phyloP scores from a whole-genome alignment of 73 alveolate species.

The Tetrahymena borealis region DNA sequence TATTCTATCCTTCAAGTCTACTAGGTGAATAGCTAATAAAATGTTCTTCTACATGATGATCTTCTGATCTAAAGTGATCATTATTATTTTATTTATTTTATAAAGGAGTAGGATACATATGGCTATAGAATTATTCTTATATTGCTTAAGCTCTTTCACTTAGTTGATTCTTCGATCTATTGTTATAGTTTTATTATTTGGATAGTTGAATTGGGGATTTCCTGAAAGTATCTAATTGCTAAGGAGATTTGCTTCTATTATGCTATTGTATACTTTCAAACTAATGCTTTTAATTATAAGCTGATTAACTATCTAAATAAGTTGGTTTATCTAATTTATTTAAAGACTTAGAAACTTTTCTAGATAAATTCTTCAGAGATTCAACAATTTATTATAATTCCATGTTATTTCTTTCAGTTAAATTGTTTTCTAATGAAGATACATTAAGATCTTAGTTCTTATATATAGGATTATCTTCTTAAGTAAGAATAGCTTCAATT shows the following conservation, averaged over 20 bases:
- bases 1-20: background rate
- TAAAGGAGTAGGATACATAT: background rate
- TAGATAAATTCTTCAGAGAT: background rate
- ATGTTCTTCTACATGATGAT: background rate
- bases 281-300: background rate
- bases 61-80: background rate
- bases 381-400: background rate
- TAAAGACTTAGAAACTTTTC: background rate
- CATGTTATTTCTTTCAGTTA: background rate
- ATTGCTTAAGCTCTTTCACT: background rate
- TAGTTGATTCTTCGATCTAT: background rate
- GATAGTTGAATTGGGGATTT: background rate
- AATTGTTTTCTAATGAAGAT: background rate
- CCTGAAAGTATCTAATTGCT: background rate
- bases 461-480: background rate
- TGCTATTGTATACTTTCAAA: background rate
- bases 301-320: background rate
- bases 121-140: background rate
- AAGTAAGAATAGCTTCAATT: background rate
- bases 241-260: background rate
- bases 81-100: background rate
- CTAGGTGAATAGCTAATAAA: background rate
- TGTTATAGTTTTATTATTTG: background rate
- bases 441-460: background rate
- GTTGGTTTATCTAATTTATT: background rate